Percentiles rank a stretch among this genome's conserved stretches.
Evolutionary conservation across 305 asterid genomes (phyloP).

Genomic region (Rubia peregrina): DNA sequence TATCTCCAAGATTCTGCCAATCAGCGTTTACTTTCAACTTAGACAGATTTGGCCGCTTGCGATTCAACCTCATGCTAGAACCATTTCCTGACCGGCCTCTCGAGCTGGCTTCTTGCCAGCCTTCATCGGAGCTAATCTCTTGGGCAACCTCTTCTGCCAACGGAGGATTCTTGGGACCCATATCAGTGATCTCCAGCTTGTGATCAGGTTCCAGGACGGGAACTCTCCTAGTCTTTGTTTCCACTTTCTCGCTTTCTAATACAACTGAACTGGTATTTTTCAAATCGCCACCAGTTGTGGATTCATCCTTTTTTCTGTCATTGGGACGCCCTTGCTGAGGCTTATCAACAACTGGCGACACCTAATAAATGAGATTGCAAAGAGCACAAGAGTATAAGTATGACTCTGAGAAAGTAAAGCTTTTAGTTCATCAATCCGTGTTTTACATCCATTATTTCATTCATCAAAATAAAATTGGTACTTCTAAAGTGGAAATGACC

Average conservation of each 20-base stretch:
- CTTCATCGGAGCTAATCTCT: constrained; percentile 69
- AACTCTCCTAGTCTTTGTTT: constrained; percentile 33
- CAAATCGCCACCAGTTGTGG: constrained; percentile 26
- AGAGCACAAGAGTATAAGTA: constrained; percentile 18
- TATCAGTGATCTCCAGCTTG: constrained; percentile 24
- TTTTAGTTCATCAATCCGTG: not conserved
- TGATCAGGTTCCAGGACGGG: constrained; percentile 30
- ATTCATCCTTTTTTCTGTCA: constrained; percentile 36
- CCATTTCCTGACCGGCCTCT: constrained; percentile 68
- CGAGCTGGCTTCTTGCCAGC: constrained; percentile 95
- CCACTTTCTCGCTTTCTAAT: constrained; percentile 35
- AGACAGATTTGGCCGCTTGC: constrained; percentile 67
- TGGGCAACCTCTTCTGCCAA: constrained; percentile 33
- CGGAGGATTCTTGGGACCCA: constrained; percentile 21
- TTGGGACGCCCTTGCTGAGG: constrained; percentile 43
- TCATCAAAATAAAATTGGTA: constrained; percentile 1
- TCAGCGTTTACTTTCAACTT: constrained; percentile 55
- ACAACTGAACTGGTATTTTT: constrained; percentile 23
- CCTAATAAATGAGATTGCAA: constrained; percentile 43
- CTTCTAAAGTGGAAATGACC: constrained; percentile 33
- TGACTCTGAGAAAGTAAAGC: constrained; percentile 19
- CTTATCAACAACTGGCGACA: constrained; percentile 47
- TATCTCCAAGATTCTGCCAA: constrained; percentile 42
- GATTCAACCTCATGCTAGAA: constrained; percentile 49
- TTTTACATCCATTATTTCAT: not conserved